These are phyloP conservation scores for Chlamydomonas reinhardtii DNA, from an alignment of 163 green algal species.

Conservation along the genomic window DNA sequence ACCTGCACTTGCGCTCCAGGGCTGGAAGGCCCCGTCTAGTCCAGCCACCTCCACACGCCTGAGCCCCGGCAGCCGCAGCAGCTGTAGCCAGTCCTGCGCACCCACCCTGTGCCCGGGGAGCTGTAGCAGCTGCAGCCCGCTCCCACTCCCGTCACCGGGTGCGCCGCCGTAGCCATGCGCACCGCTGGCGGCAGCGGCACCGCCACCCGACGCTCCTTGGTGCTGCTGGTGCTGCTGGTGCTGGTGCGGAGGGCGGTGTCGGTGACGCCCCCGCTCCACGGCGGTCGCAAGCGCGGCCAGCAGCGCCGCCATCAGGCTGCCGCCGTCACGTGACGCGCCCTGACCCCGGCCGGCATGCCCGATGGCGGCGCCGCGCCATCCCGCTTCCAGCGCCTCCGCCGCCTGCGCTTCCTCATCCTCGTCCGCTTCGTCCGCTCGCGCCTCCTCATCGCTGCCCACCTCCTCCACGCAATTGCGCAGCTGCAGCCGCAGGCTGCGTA, in stretches of 20 bases:
- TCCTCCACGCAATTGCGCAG: slow-evolving; percentile 21
- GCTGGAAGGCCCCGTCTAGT: not conserved
- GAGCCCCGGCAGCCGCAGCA: not conserved
- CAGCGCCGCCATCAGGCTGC: not conserved
- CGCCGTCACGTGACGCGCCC: not conserved
- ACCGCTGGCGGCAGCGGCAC: not conserved
- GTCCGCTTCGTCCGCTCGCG: not conserved
- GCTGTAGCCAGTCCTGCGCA: not conserved
- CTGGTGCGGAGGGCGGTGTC: not conserved
- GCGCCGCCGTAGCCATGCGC: not conserved
- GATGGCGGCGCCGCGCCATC: too few species aligned
- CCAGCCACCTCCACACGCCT: not conserved
- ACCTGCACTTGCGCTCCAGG: too few species aligned
- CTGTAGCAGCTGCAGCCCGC: not conserved
- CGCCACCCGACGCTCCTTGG: not conserved
- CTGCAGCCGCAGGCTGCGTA: not conserved
- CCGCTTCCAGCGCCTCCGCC: not conserved
- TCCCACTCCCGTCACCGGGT: not conserved
- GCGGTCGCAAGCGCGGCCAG: not conserved
- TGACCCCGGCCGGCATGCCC: not conserved
- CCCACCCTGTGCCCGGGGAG: not conserved
- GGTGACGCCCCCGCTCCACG: not conserved
- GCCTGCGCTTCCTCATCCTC: not conserved
- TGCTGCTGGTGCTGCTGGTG: too few species aligned
- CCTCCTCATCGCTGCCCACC: not conserved